These are phyloP conservation scores for Patellifolia procumbens DNA, from an alignment of 179 eudicot genomes.

Conservation along the genomic window DNA sequence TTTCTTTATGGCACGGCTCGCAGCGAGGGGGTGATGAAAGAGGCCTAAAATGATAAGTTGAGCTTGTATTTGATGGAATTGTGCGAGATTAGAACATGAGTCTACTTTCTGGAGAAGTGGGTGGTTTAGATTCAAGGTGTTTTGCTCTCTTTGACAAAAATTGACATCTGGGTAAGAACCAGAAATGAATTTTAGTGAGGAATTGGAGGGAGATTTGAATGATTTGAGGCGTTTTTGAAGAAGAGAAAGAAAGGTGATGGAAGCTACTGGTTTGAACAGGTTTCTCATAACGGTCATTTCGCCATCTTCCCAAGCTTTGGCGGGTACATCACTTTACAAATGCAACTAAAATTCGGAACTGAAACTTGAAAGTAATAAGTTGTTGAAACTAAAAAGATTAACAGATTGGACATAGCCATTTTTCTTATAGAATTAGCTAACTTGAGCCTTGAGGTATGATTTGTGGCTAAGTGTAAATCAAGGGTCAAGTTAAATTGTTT, in stretches of 20 bases:
- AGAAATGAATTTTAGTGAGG: constrained; percentile 38
- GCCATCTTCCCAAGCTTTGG: constrained; percentile 20
- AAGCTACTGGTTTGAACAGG: constrained; percentile 25
- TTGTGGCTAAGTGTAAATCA: too few relatives aligned
- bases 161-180: constrained; percentile 3
- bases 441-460: too few relatives aligned
- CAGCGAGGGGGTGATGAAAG: constrained; percentile 50
- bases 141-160: constrained; percentile 1
- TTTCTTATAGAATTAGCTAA: too few relatives aligned
- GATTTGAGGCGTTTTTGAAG: constrained; percentile 46
- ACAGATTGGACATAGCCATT: too few relatives aligned
- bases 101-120: constrained; percentile 52
- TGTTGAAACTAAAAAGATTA: too few relatives aligned
- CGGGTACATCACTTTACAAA: constrained; percentile 19
- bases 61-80: constrained; percentile 52
- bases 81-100: constrained; percentile 28
- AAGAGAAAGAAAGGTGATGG: constrained; percentile 24
- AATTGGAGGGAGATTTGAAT: constrained; percentile 39
- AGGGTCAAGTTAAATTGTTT: too few relatives aligned
- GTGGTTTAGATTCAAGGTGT: constrained; percentile 39
- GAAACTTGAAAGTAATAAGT: too few relatives aligned
- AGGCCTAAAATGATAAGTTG: constrained; percentile 52
- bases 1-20: constrained; percentile 52
- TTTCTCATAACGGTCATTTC: constrained; percentile 39
- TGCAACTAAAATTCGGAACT: too few relatives aligned